Percentiles rank a stretch among this genome's conserved stretches.
phyloP scores from a whole-genome alignment of 495 filamentous ascomycete genomes.

The Achaetomiella virescens region DNA sequence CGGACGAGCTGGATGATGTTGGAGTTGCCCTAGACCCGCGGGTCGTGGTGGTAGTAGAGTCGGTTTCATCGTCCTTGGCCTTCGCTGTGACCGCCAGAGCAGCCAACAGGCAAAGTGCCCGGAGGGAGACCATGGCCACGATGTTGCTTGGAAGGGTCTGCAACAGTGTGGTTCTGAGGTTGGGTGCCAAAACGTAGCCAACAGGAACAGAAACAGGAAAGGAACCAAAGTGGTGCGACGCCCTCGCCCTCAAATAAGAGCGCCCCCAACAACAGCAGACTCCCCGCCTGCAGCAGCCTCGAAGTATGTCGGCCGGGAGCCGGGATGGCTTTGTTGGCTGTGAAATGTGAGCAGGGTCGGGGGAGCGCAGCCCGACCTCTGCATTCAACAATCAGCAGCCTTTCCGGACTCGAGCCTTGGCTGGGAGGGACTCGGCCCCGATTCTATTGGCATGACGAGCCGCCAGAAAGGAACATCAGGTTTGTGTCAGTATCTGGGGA shows the following conservation, averaged over 20 bases:
- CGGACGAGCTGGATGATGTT: constrained; percentile 11
- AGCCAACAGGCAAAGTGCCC: constrained; percentile 5
- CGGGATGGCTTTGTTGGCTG: constrained; percentile 11
- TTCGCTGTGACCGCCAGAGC: not conserved
- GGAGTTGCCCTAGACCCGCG: not conserved
- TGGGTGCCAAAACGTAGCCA: not conserved
- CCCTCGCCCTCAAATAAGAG: constrained; percentile 2
- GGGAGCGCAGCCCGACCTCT: not conserved
- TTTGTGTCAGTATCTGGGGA: not conserved
- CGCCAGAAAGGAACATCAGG: not conserved
- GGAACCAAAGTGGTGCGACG: not conserved
- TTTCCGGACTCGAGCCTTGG: not conserved
- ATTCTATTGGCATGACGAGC: constrained; percentile 2
- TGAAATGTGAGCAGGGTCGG: not conserved
- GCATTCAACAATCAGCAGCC: not conserved
- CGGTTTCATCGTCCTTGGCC: constrained; percentile 5
- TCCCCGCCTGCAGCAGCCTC: constrained; percentile 1
- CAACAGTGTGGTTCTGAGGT: not conserved
- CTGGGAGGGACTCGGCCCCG: not conserved
- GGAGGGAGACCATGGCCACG: constrained; percentile 8
- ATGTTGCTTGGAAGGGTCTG: not conserved
- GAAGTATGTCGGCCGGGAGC: constrained; percentile 4
- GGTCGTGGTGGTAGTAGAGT: not conserved
- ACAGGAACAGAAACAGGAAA: constrained; percentile 2
- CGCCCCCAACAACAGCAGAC: not conserved